Base-by-base conservation (phyloP, 345 rosid species). In the Litchi chinensis region DNA sequence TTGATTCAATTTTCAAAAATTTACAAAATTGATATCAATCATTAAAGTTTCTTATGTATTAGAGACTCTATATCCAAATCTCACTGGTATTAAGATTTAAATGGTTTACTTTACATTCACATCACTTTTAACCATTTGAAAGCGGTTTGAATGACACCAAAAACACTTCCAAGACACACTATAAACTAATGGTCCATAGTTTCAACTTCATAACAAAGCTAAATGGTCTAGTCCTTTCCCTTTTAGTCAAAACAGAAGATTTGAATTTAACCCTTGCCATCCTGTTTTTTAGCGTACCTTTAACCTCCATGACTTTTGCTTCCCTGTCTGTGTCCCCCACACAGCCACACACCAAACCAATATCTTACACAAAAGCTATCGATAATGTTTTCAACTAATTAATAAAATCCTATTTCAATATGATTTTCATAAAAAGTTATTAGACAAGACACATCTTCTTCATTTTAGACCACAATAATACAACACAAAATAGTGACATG, bases 231-330 rank as follows among this genome's bases (percentile, higher is more conserved):
- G 32, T 72, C 65, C 11, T 72, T 19, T 44, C 48, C 21, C 5
- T 56, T 19, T 19, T 4, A 10, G 52, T 73, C 48, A 57, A 57
- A 57, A 8, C 28, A 21, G 0, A 9, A 6, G 65, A 39, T 32
- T 40, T 10, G 70, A 63, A 26, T 46, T 64, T 62, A 75, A 75
- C 18, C 62, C 44, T 24, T 5, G 4, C 8, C 68, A 37, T 37
- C 8, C 13, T 63, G 12, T 72, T 72, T 56, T 72, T 56, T 10
- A 71, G 43, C 19, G 48, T 1, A 13, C 7, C 22, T 40, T 72
- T 72, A 39, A 57, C 15, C 63, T 57, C 67, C 67, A n/a, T 39
- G n/a, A 59, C 65, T 59, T 73, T 73, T 73, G 76, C 19, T 60
- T 40, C 32, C 32, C 1, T 59, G 52, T 59, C 76, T 56, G 48